Percentiles rank a stretch among this genome's conserved stretches.
Conservation (phyloP, 495 filamentous ascomycete species). For the Echria macrotheca region DNA sequence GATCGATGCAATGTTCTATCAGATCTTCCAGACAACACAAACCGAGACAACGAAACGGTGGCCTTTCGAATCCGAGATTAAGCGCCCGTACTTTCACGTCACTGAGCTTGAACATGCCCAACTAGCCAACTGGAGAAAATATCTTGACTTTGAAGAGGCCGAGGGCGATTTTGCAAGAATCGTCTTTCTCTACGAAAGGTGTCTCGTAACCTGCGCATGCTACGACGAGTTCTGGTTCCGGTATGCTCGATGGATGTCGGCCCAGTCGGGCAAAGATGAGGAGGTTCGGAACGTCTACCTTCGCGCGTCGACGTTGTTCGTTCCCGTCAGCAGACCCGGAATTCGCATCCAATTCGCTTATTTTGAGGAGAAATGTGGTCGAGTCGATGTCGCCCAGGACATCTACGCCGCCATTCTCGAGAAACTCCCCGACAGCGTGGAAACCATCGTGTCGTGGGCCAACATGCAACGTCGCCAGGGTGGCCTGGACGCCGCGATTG, state of each 20-base stretch:
- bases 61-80: constrained; percentile 92
- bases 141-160: constrained; percentile 91
- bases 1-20: constrained; percentile 73
- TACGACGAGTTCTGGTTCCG: constrained; percentile 98
- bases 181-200: constrained; percentile 87
- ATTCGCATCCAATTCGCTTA: constrained; percentile 87
- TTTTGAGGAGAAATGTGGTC: constrained; percentile 81
- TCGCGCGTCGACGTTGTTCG: constrained; percentile 75
- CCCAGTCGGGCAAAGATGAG: constrained; percentile 74
- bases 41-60: constrained; percentile 88
- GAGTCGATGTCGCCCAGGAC: constrained; percentile 70
- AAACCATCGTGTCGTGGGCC: constrained; percentile 84
- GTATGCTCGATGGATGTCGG: constrained; percentile 95
- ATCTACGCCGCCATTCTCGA: constrained; percentile 76
- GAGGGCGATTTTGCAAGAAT: constrained; percentile 72
- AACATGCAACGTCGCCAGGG: constrained; percentile 79
- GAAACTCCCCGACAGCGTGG: constrained; percentile 65
- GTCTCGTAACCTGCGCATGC: constrained; percentile 83
- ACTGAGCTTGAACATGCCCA: constrained; percentile 84
- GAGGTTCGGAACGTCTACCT: constrained; percentile 93
- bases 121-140: constrained; percentile 90
- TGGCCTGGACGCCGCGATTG: constrained; percentile 81
- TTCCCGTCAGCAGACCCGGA: constrained; percentile 74
- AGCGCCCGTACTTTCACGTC: constrained; percentile 95
- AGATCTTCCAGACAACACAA: constrained; percentile 76